Evolutionary conservation across 345 rosid genomes (phyloP), one percentile per base, ranked within the genome.

Genomic region (Syzygium oleosum): DNA sequence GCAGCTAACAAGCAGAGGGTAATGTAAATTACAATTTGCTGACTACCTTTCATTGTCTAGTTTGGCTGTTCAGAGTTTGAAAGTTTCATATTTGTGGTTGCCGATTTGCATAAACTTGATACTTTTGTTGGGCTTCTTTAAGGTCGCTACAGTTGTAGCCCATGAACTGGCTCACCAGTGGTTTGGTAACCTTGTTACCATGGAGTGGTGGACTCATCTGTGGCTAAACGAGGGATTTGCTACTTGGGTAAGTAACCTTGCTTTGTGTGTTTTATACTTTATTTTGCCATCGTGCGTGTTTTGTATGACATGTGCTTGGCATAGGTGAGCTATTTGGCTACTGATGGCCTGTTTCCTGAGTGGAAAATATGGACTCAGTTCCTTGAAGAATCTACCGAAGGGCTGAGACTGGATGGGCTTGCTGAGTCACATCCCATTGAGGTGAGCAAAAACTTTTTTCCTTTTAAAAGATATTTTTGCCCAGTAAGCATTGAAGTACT

Each of bases 141-240:
- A 97, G 99, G 97, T 98, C 88, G 97, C 97, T 22, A 96, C 95
- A 55, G 99, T 96, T 79, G 99, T 98, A 87, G 99, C 99, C 38
- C 99, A 98, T 94, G 99, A 98, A 91, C 93, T 98, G 73, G 99
- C 99, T 83, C 99, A 98, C 90, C 99, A 98, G 91, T 98, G 99
- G 99, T 98, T 98, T 91, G 99, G 99, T 46, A 96, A 98, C 93
- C 99, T 98, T 89, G 99, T 98, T 85, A 96, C 99, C 79, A 98
- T 98, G 99, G 99, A 98, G 90, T 98, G 99, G 99, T 98, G 99
- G 99, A 98, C 99, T 4, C 95, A 98, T 91, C 92, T 98, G 86
- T 98, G 99, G 99, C 94, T 96, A 84, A 98, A 98, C 88, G 99
- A 98, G 92, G 99, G 99, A 88, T 98, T 98, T 93, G 99, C 99